These are phyloP conservation scores for Cladosporium sp. DNA, from an alignment of 2,329 filamentous ascomycete genomes.

Conservation along the genomic window DNA sequence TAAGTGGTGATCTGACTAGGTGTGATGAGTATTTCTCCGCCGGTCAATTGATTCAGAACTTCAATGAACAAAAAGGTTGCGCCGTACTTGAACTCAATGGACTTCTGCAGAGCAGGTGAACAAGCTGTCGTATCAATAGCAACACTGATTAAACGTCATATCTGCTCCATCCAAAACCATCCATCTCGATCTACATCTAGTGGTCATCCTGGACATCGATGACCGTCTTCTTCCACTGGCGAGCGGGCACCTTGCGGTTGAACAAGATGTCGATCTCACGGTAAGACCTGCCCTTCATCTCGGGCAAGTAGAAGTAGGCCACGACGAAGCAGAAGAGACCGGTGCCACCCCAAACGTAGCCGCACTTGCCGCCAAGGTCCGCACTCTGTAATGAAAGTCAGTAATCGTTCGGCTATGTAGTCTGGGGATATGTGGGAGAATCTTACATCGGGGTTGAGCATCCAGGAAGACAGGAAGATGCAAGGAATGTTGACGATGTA, in stretches of 20 bases:
- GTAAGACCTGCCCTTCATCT: constrained; percentile 60
- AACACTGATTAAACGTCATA: background rate
- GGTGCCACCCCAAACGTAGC: constrained; percentile 61
- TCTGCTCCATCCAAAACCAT: background rate
- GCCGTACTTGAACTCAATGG: too few species aligned
- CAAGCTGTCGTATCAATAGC: background rate
- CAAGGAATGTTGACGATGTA: constrained; percentile 66
- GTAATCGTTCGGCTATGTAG: constrained; percentile 1
- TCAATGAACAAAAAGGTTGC: too few species aligned
- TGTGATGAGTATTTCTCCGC: too few species aligned
- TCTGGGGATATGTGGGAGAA: background rate
- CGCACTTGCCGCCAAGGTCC: constrained; percentile 52
- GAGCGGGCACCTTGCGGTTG: constrained; percentile 54
- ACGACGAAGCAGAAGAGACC: constrained; percentile 56
- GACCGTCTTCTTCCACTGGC: constrained; percentile 57
- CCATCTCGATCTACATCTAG: constrained; percentile 43
- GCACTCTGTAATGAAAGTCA: constrained; percentile 27
- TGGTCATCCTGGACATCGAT: constrained; percentile 63
- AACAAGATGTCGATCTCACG: constrained; percentile 65
- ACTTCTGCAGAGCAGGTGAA: background rate
- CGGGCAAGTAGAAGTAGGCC: constrained; percentile 51
- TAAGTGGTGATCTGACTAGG: too few species aligned
- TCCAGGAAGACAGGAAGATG: constrained; percentile 62
- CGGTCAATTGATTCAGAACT: too few species aligned
- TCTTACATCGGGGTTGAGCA: constrained; percentile 54